These are phyloP conservation scores for Microglena sp. DNA, from an alignment of 139 green algal genomes.

Conservation along the genomic window DNA sequence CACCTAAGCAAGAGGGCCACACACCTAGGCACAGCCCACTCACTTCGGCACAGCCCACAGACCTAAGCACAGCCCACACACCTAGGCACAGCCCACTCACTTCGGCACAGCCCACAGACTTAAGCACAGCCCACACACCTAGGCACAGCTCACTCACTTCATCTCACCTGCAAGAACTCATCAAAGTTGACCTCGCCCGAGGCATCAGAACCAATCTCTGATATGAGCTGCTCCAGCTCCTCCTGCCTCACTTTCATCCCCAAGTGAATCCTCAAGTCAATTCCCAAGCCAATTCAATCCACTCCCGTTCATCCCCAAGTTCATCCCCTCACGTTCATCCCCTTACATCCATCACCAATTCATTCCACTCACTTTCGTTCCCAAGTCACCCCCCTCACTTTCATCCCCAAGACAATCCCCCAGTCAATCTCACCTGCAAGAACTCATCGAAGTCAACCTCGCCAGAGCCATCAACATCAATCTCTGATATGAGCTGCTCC, in stretches of 20 bases:
- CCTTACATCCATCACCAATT: no score
- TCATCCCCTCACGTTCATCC: no score
- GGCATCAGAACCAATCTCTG: conserved; percentile 18
- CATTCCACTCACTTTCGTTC: no score
- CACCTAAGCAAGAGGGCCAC: no score
- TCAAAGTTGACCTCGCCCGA: conserved; percentile 25
- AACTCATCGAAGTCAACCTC: conserved; percentile 30
- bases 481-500: conserved; percentile 19
- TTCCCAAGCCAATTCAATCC: no score
- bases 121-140: no score
- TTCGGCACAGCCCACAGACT: no score
- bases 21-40: no score
- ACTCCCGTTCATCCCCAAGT: no score
- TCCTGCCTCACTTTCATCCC: conserved; percentile 22
- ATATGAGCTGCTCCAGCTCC: conserved; percentile 20
- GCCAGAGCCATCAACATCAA: conserved; percentile 19
- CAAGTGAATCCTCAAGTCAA: conserved; percentile 33
- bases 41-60: no score
- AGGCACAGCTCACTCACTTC: neutral
- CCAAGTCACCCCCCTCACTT: conserved; percentile 2
- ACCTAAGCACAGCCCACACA: no score
- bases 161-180: conserved; percentile 21
- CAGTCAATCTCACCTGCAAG: conserved; percentile 11
- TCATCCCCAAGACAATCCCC: neutral
- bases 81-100: no score